Percentiles rank a stretch among this genome's conserved stretches.
Conservation (phyloP, 257 asterid genomes). For the Avicennia marina region DNA sequence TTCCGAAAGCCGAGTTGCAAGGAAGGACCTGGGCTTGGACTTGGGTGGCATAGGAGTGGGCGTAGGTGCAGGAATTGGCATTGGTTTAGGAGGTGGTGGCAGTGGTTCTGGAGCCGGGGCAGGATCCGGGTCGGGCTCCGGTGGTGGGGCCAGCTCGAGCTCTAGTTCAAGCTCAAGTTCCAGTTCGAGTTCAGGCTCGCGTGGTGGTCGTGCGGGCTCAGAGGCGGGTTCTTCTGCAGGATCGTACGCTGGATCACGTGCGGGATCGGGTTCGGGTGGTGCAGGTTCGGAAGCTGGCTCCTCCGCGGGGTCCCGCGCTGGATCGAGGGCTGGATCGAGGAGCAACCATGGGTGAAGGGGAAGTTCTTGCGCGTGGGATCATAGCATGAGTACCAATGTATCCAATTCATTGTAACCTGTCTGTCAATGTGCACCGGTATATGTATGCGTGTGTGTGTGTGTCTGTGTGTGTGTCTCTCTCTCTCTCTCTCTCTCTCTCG, state of each 20-base stretch:
- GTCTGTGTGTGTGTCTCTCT: no score
- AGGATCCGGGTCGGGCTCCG: neutral
- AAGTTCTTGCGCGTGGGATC: no score
- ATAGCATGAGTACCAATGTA: no score
- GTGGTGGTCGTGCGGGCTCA: constrained; percentile 45
- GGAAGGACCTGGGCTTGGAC: constrained; percentile 63
- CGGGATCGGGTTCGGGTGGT: constrained; percentile 48
- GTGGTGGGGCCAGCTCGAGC: constrained; percentile 43
- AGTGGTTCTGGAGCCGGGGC: constrained; percentile 24
- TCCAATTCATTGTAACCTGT: no score
- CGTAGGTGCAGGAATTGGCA: constrained; percentile 48
- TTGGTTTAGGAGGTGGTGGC: constrained; percentile 42
- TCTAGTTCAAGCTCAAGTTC: constrained; percentile 35
- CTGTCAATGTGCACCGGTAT: no score
- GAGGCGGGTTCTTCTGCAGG: constrained; percentile 71
- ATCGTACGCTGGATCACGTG: constrained; percentile 59
- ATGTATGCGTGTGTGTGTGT: no score
- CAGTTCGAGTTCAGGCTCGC: constrained; percentile 29
- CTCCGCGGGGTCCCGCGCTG: constrained; percentile 30
- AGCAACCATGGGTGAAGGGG: constrained; percentile 7
- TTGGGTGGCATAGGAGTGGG: constrained; percentile 51
- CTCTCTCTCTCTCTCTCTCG: no score
- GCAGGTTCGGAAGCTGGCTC: constrained; percentile 34
- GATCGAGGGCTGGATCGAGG: constrained; percentile 29
- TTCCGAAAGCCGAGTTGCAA: constrained; percentile 45